Evolutionary conservation across 768 basidiomycete genomes (phyloP).

Genomic region (Mycena kentingensis): DNA sequence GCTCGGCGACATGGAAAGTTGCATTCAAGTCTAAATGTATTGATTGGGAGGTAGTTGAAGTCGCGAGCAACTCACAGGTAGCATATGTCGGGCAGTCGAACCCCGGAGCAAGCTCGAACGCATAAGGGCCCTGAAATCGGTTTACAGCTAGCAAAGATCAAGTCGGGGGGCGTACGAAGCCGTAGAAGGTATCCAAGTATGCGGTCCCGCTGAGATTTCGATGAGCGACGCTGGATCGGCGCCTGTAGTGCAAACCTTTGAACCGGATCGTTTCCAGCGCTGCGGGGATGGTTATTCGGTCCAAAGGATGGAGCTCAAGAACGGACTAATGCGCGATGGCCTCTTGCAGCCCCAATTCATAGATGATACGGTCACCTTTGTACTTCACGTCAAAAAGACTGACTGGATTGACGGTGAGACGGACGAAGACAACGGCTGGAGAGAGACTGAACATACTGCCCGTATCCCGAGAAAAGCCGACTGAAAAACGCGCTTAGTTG

Average conservation of each 20-base stretch:
- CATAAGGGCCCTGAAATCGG: slow-evolving; percentile 45
- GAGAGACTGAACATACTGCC: slow-evolving; percentile 32
- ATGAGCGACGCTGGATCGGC: background rate
- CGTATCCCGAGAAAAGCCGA: slow-evolving; percentile 58
- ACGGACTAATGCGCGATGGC: slow-evolving; percentile 21
- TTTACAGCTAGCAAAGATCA: background rate
- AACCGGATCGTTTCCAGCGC: slow-evolving; percentile 53
- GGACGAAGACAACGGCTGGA: slow-evolving; percentile 43
- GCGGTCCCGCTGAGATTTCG: slow-evolving; percentile 38
- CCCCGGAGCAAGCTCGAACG: slow-evolving; percentile 52
- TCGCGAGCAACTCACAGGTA: slow-evolving; percentile 27
- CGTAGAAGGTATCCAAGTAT: slow-evolving; percentile 43
- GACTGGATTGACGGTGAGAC: slow-evolving; percentile 1
- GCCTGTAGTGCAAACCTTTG: slow-evolving; percentile 27
- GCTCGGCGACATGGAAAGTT: slow-evolving; percentile 44
- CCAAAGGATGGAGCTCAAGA: background rate
- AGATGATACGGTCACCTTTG: slow-evolving; percentile 51
- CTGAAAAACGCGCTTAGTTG: background rate
- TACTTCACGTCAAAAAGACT: slow-evolving; percentile 31
- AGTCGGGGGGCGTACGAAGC: slow-evolving; percentile 22
- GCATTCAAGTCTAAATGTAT: slow-evolving; percentile 41
- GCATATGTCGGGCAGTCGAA: slow-evolving; percentile 59
- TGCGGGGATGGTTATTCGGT: slow-evolving; percentile 1
- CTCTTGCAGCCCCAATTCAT: slow-evolving; percentile 41
- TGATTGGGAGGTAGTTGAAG: background rate